Evolutionary conservation across 805 yeast genomes (phyloP).

Genomic region (Teunomyces funiuensis): DNA sequence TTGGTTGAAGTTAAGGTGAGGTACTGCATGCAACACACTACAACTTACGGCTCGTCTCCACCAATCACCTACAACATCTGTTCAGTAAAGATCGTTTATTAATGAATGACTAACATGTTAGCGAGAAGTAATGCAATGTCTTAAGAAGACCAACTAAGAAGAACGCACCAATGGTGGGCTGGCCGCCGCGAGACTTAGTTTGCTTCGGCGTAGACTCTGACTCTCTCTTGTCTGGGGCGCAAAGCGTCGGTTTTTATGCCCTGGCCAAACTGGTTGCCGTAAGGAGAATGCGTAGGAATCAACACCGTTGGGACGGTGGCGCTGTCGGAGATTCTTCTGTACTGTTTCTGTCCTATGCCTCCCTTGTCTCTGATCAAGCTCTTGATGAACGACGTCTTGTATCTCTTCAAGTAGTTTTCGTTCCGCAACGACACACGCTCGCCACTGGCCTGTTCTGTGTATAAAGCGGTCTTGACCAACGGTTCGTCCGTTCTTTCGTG

Average conservation of each 20-base stretch:
- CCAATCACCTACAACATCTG: too few species aligned
- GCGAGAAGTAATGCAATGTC: neutral
- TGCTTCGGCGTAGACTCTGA: slow-evolving; percentile 34
- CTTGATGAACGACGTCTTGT: slow-evolving; percentile 43
- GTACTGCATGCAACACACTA: neutral
- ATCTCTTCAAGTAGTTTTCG: slow-evolving; percentile 37
- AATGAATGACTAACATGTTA: neutral
- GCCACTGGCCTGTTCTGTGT: slow-evolving; percentile 28
- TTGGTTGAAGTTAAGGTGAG: neutral
- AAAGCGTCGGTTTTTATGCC: slow-evolving; percentile 43
- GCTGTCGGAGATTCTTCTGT: slow-evolving; percentile 32
- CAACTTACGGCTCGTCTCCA: too few species aligned
- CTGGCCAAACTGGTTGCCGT: slow-evolving; percentile 42
- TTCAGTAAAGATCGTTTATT: too few species aligned
- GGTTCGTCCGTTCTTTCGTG: slow-evolving; percentile 34
- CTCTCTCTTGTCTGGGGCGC: slow-evolving; percentile 47
- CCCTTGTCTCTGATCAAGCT: slow-evolving; percentile 44
- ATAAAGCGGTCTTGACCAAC: slow-evolving; percentile 36
- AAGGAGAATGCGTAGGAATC: slow-evolving; percentile 43
- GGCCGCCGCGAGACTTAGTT: too few species aligned
- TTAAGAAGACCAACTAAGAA: neutral
- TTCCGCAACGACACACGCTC: slow-evolving; percentile 36
- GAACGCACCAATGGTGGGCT: too few species aligned
- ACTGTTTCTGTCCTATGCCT: slow-evolving; percentile 44
- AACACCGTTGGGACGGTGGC: slow-evolving; percentile 30